Conservation (phyloP, 176 grass and related monocot species). For the Oryza officinalis region DNA sequence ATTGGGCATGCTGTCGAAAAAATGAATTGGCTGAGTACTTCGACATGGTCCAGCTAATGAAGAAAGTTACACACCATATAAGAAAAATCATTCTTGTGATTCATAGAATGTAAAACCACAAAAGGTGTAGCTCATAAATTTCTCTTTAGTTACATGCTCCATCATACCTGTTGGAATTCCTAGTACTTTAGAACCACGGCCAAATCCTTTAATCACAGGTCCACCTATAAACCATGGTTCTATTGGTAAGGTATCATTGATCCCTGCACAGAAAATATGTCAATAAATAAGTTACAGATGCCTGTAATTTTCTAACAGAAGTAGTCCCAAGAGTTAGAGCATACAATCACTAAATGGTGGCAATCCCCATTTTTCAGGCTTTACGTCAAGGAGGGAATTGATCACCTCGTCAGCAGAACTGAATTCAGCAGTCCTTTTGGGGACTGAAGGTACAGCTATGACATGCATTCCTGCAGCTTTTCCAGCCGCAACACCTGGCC, state of each 20-base stretch:
- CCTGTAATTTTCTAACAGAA: conserved; percentile 17
- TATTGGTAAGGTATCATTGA: conserved; percentile 86
- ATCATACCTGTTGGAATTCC: conserved; percentile 93
- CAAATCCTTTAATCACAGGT: conserved; percentile 96
- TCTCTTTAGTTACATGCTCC: neutral
- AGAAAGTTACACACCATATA: neutral
- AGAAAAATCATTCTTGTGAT: neutral
- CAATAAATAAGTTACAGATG: conserved; percentile 20
- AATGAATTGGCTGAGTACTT: neutral
- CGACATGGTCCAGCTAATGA: neutral
- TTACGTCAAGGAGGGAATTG: conserved; percentile 88
- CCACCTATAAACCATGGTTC: conserved; percentile 87
- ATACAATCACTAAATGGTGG: conserved; percentile 89
- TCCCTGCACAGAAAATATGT: conserved; percentile 49
- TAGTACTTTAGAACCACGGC: conserved; percentile 88
- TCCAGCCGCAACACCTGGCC: conserved; percentile 74
- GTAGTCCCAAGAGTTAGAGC: conserved; percentile 33
- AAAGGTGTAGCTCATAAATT: no score
- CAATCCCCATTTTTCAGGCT: conserved; percentile 93
- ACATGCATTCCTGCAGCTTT: conserved; percentile 95
- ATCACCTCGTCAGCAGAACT: conserved; percentile 80
- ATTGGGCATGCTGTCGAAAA: neutral
- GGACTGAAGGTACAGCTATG: conserved; percentile 72
- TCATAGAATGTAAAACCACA: neutral
- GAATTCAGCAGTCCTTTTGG: conserved; percentile 71